A percentile compares a stretch with the other conserved stretches of the same genome.
Evolutionary conservation across 805 yeast genomes (phyloP).

Genomic region (Yamadazyma paraphyllophila): DNA sequence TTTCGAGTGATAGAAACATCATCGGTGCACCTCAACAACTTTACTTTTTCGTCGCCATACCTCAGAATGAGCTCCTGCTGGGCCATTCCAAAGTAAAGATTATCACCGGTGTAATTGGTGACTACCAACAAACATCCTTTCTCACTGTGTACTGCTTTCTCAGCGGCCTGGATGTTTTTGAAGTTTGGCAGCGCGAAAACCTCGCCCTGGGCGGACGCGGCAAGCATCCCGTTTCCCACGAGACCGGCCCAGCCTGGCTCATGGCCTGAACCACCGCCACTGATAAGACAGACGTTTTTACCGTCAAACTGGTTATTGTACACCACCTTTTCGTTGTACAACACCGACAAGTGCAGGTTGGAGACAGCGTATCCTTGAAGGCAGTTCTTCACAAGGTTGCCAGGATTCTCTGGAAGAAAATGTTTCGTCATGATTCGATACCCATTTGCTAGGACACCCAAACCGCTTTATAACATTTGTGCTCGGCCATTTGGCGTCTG

Average conservation of each 20-base stretch:
- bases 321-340: constrained; percentile 38
- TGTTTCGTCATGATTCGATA: constrained; percentile 30
- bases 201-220: constrained; percentile 42
- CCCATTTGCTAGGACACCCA: neutral
- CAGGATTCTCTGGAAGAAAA: constrained; percentile 35
- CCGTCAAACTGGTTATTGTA: constrained; percentile 29
- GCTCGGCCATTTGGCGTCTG: neutral
- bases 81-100: constrained; percentile 40
- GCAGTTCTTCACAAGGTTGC: constrained; percentile 35
- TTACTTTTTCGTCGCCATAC: constrained; percentile 28
- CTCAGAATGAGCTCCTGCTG: constrained; percentile 32
- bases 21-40: constrained; percentile 30
- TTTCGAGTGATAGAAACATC: constrained; percentile 34
- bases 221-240: constrained; percentile 37
- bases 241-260: constrained; percentile 43
- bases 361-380: constrained; percentile 38
- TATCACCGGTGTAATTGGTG: constrained; percentile 41
- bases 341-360: constrained; percentile 33
- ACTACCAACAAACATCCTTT: constrained; percentile 33
- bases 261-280: constrained; percentile 46
- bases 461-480: neutral
- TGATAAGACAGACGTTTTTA: constrained; percentile 28
- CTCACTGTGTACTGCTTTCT: constrained; percentile 31
- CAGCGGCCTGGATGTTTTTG: constrained; percentile 36
- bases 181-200: constrained; percentile 43